phyloP scores from a whole-genome alignment of 2,329 filamentous ascomycete genomes.

The Trichoderma citrinoviride region DNA sequence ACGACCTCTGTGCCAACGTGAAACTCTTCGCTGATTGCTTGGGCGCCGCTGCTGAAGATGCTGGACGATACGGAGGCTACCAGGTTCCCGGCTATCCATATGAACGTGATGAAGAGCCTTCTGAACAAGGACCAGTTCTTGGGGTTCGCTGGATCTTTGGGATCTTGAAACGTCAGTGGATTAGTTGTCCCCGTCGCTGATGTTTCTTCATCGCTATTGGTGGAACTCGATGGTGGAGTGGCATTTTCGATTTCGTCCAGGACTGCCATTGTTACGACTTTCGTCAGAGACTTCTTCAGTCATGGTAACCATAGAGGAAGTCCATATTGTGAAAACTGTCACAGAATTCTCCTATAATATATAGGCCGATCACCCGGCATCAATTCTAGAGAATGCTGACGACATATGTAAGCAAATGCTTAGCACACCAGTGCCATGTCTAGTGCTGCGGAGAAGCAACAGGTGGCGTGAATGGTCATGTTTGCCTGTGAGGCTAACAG shows the following conservation, averaged over 20 bases:
- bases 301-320: neutral
- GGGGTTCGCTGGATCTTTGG: neutral
- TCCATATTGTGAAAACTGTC: neutral
- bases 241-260: neutral
- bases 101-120: constrained; percentile 11
- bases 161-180: neutral
- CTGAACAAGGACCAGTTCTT: constrained; percentile 10
- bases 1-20: constrained; percentile 8
- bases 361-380: neutral
- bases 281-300: neutral
- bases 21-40: constrained; percentile 19
- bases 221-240: neutral
- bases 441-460: neutral
- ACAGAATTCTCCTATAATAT: neutral
- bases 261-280: neutral
- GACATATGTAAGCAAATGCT: neutral
- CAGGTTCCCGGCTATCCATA: constrained; percentile 14
- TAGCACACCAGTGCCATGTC: neutral
- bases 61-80: constrained; percentile 11
- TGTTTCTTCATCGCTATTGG: constrained; percentile 8
- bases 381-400: neutral
- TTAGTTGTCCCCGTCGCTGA: neutral
- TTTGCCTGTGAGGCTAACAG: neutral
- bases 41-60: constrained; percentile 20
- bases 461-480: neutral